Evolutionary conservation across 1,284 basidiomycete genomes (phyloP).

Genomic region (Boletellus sp.): DNA sequence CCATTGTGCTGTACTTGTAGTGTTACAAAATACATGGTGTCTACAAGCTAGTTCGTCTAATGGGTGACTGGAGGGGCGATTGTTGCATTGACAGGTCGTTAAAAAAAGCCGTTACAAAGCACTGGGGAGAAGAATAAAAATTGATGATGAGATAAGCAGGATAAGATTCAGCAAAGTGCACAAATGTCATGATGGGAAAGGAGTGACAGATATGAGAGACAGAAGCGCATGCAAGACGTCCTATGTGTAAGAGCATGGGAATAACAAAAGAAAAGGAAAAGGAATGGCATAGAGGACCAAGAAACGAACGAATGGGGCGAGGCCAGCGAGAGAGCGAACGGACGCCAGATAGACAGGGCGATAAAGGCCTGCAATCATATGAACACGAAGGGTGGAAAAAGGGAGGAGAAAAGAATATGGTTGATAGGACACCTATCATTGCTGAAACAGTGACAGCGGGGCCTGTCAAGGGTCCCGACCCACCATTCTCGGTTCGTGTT

Average conservation of each 20-base stretch:
- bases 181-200: not conserved
- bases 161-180: not conserved
- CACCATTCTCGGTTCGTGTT: conserved; percentile 3
- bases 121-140: not conserved
- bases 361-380: conserved; percentile 15
- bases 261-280: not conserved
- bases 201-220: conserved; percentile 8
- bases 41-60: not conserved
- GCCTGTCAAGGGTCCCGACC: conserved; percentile 2
- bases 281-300: conserved; percentile 8
- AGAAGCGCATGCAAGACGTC: conserved; percentile 6
- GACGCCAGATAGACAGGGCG: conserved; percentile 10
- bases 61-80: not conserved
- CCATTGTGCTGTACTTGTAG: conserved; percentile 20
- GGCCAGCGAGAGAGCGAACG: not conserved
- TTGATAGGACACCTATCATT: no score
- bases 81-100: not conserved
- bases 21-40: conserved; percentile 8
- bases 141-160: not conserved
- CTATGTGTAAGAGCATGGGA: conserved; percentile 6
- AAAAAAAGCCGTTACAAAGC: conserved; percentile 10
- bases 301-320: conserved; percentile 7
- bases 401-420: no score
- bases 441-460: no score
- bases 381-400: conserved; percentile 12